Base-by-base conservation (phyloP, 2,329 filamentous ascomycete genomes). In the Elsinoe arachidis region DNA sequence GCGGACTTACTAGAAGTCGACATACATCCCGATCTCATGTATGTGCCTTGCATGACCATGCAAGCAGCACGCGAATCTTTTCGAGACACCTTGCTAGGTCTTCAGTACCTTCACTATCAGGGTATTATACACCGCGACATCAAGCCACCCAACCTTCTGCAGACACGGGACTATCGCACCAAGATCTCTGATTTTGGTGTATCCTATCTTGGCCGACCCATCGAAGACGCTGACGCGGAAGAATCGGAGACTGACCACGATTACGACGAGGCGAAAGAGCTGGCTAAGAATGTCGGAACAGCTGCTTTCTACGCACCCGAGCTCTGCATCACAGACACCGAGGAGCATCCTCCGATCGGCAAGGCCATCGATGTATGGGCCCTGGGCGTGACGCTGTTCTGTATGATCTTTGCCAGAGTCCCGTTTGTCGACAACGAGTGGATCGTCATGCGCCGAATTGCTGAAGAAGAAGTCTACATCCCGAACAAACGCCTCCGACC, bases 131-230 rank as follows among this genome's bases (percentile, higher is more conserved):
- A 99, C 53, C 63, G 69, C 10, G 69, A 71, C 58, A 71, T 71
- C 69, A 82, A 84, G 53, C 76, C 76, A 15, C 91, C 92, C 37
- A 97, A 97, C 69, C 79, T 99, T 5, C 78, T 99, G 5, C 90
- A 92, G 76, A 95, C 90, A 53, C 84, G 77, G 64, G 86, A 90
- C 62, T 85, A 91, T 64, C 84, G 86, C 12, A 89, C 96, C 67
- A 99, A 99, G 77, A 99, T 99, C 60, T 97, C 93, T 4, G 93
- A 99, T 68, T 99, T 99, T 74, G 93, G 93, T 33, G 93, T 99
- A 1, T 99, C 93, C 1, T 99, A 97, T 71, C 89, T 99, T 61
- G 93, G 93, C 26, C 84, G 90, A 53, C 90, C 90, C 1, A 87
- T 91, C 58, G 81, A 88, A 38, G 89, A 95, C 47, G 66, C 62